Base-by-base conservation (phyloP, 2,329 filamentous ascomycete species). In the Colletotrichum agaves region DNA sequence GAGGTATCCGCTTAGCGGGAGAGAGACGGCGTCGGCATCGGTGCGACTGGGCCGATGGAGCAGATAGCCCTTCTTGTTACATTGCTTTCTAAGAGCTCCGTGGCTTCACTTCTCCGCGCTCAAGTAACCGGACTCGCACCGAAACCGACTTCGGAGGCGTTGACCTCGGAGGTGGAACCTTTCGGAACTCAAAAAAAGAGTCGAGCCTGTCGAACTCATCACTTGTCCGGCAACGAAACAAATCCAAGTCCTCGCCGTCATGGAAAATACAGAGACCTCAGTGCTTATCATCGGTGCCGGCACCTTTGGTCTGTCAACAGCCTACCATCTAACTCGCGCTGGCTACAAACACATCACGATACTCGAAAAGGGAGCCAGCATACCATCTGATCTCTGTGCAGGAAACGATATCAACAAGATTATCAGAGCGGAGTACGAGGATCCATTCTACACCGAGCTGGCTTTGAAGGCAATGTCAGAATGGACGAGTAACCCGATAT, bases 231-330 rank as follows among this genome's bases (percentile, higher is more conserved):
- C 27, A 27, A 27, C 27, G 27, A 27, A 27, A 7, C 5, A 7
- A 8, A 7, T 27, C 6, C 27, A 7, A 27, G 27, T 7, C 7
- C 27, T 27, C 27, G 7, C 3, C 8, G 7, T 7, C 5, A 27
- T 27, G 27, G 27, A 27, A 27, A 27, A 7, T 8, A 27, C 1
- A 7, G 27, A 7, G 27, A 27, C 27, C 8, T 27, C 27, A 27
- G 27, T 27, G 6, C 27, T 27, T 5, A 71, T 75, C 60, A 69
- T 81, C 21, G 81, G 81, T 6, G 81, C 75, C 17, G 82, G 82
- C 21, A 78, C 78, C 7, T 84, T 82, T 69, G 82, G 81, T 23
- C 75, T 83, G 12, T 82, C 82, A 1, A 80, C 80, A 1, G 81
- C 81, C 23, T 74, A 80, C 33, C 80, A 82, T 66, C 76, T 84